Base-by-base conservation (phyloP, 345 rosid species). In the Populus tremula region DNA sequence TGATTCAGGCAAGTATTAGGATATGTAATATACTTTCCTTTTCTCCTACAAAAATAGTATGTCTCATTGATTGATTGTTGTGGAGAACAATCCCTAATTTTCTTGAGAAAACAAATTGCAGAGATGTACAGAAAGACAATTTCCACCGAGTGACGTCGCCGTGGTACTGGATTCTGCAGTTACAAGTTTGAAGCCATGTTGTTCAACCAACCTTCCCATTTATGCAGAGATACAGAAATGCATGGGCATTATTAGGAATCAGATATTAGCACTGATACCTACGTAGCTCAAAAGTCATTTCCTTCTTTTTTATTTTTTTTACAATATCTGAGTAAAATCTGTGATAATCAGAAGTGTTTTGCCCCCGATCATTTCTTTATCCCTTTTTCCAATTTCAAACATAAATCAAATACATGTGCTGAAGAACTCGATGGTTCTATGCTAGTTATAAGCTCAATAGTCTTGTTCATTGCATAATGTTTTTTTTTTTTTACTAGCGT, bases 211-310 rank as follows among this genome's bases (percentile, higher is more conserved):
- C 82, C 92, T 93, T 73, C 91, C 92, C 4, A 78, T 93, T 39
- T 91, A 93, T 80, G 85, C 91, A 14, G 98, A 93, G 82, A 89
- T 93, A 74, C 98, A 93, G 88, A 91, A 90, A 79, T 91, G 91
- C 87, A 93, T 91, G 92, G 94, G 97, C 39, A 89, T 90, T 50
- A 85, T 93, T 27, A 86, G 90, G 76, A 93, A 87, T 67, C 98
- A 93, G 84, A 68, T 82, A 75, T 45, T 82, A 50, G 85, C 85
- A 5, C 85, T 82, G 65, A 66, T 82, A 35, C 85, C 85, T 18
- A 78, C 85, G 49, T 78, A 82, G 81, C 62, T 61, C 27, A 12
- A 47, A 47, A 36, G 20, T 11, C 10, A 61, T 39, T 8, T 29
- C 39, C 35, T 25, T 25, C 27, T 31, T 25, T 13, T 13, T 50